Base-by-base conservation (phyloP, 225 moss, liverwort and hornwort genomes). In the Bryum argenteum region DNA sequence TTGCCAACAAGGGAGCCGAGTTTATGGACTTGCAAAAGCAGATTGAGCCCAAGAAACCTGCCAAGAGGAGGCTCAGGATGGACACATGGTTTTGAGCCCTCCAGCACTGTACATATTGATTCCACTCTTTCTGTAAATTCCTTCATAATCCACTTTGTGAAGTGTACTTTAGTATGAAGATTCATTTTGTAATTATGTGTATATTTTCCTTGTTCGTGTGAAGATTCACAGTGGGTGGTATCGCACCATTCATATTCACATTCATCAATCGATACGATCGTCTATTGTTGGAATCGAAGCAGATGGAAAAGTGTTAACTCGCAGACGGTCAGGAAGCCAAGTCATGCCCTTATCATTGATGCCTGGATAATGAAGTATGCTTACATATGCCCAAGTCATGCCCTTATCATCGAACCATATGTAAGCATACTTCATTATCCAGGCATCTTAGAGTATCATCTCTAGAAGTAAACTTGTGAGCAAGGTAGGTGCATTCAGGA, bases 21-120 rank as follows among this genome's bases (percentile, higher is more conserved):
- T 94, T 98, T 33, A 94, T 94, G 97, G 94, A 94, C 75, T 83
- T 94, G 82, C 92, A 98, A 72, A 92, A 88, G 77, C 94, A 94
- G 73, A 75, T 76, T n/a, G 97, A 92, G 61, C 83, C 88, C 22
- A 92, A 87, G 79, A 81, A 89, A 70, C 97, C 94, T 9, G 78
- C 80, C 14, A 87, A 82, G 71, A 86, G 89, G 73, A 92, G 85
- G 70, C 82, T 94, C 22, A 84, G 75, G 65, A 94, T 90, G 84
- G 97, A 94, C 74, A 98, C 97, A 33, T 75, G 89, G 78, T 89
- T 91, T 65, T 94, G 85, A 81, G 57, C 40, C 65, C 10, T 56
- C 39, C 38, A 9, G 10, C 47, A 14, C 20, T 56, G 81, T 82
- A 82, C 1, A 77, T 79, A 76, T 20, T 23, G 16, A 68, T 64